Percentiles rank a stretch among this genome's conserved stretches.
These are phyloP conservation scores for Papiliotrema terrestris DNA, from an alignment of 1,284 basidiomycete species.

Conservation along the genomic window DNA sequence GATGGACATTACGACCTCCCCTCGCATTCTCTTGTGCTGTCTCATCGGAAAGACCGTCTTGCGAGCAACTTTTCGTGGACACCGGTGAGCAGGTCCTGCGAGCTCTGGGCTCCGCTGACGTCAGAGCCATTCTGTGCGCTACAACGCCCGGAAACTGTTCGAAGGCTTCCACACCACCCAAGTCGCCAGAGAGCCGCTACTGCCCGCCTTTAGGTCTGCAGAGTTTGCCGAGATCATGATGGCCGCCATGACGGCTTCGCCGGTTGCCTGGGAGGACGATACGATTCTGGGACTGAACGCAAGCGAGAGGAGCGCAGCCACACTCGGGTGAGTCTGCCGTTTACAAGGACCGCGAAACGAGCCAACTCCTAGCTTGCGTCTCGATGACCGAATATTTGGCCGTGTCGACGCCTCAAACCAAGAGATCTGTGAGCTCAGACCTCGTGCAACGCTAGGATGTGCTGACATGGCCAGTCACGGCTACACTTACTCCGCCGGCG, in stretches of 20 bases:
- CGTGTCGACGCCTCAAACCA: background rate
- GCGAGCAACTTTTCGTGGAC: background rate
- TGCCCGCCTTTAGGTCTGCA: background rate
- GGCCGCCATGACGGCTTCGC: constrained; percentile 4
- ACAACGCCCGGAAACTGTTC: background rate
- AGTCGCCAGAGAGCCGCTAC: constrained; percentile 1
- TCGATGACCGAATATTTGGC: background rate
- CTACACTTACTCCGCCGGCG: too few species aligned
- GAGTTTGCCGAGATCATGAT: constrained; percentile 3
- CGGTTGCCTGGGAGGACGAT: constrained; percentile 10
- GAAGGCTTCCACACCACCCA: constrained; percentile 4
- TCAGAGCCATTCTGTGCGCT: background rate
- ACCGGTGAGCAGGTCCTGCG: background rate
- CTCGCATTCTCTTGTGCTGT: background rate
- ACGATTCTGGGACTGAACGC: constrained; percentile 1
- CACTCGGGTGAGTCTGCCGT: background rate
- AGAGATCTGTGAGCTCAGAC: background rate
- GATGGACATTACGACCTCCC: background rate
- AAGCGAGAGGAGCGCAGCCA: background rate
- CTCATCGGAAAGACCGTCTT: background rate
- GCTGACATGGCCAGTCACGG: too few species aligned
- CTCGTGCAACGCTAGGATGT: too few species aligned
- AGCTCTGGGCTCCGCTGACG: background rate
- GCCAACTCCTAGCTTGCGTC: background rate
- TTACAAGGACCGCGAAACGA: too few species aligned